A percentile compares a stretch with the other conserved stretches of the same genome.
phyloP scores from a whole-genome alignment of 345 rosid genomes.

The Acer saccharum region DNA sequence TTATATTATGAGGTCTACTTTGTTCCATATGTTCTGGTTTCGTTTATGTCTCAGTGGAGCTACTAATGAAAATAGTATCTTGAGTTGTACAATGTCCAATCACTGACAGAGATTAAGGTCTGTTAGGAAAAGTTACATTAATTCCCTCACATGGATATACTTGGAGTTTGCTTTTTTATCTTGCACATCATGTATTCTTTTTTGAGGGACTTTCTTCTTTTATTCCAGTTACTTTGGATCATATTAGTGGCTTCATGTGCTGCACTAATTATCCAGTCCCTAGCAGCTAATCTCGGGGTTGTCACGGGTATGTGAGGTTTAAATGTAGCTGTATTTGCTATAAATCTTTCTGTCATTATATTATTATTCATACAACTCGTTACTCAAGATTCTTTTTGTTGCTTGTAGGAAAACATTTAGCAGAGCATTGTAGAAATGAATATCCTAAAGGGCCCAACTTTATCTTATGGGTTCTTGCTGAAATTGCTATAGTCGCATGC shows the following conservation, averaged over 20 bases:
- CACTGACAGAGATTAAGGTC: background rate
- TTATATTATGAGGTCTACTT: background rate
- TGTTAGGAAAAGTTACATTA: background rate
- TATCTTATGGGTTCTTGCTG: slow-evolving; percentile 85
- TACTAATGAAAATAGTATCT: background rate
- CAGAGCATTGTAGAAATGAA: slow-evolving; percentile 85
- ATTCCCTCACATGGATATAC: background rate
- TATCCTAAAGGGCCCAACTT: slow-evolving; percentile 79
- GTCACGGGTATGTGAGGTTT: slow-evolving; percentile 62
- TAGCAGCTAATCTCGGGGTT: slow-evolving; percentile 96
- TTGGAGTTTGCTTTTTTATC: background rate
- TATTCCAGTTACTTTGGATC: slow-evolving; percentile 85
- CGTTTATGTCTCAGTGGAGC: background rate
- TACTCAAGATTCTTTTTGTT: slow-evolving; percentile 7
- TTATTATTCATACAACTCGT: background rate
- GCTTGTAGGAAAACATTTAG: slow-evolving; percentile 79
- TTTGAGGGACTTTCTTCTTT: slow-evolving; percentile 11
- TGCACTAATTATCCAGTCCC: slow-evolving; percentile 85
- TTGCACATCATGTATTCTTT: background rate
- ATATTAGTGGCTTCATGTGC: slow-evolving; percentile 92
- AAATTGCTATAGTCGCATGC: slow-evolving; percentile 87
- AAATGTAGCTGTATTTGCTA: background rate
- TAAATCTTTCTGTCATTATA: background rate
- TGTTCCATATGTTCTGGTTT: background rate
- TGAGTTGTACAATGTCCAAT: background rate